Percentiles rank a stretch among this genome's conserved stretches.
These are phyloP conservation scores for Incumbomyces lentus DNA, from an alignment of 2,329 filamentous ascomycete species.

Conservation along the genomic window DNA sequence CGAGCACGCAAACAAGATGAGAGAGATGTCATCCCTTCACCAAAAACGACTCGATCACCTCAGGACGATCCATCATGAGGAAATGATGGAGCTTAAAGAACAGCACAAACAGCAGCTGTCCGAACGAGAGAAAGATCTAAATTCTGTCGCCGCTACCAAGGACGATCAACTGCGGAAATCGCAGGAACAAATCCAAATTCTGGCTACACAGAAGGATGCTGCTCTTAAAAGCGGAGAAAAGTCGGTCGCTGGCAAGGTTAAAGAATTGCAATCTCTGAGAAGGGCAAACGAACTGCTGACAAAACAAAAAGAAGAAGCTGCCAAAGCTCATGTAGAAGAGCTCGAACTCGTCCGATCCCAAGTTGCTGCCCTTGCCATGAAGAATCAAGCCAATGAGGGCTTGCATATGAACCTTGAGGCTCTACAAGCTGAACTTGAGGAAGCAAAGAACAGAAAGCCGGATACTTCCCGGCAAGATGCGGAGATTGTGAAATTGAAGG, in stretches of 20 bases:
- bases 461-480: constrained; percentile 10
- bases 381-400: background rate
- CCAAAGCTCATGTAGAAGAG: background rate
- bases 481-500: constrained; percentile 11
- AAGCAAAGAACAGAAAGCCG: constrained; percentile 4
- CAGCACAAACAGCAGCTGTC: constrained; percentile 24
- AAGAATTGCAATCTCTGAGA: background rate
- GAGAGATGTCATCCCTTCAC: constrained; percentile 26
- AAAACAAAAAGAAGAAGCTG: background rate
- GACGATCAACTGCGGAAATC: background rate
- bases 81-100: constrained; percentile 32
- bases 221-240: background rate
- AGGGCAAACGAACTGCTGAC: background rate
- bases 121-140: constrained; percentile 32
- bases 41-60: constrained; percentile 19
- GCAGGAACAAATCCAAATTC: background rate
- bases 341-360: constrained; percentile 1
- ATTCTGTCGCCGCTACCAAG: constrained; percentile 31
- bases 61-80: constrained; percentile 11
- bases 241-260: background rate
- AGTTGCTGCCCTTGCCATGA: background rate
- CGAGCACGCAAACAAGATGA: constrained; percentile 12
- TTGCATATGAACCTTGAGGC: background rate
- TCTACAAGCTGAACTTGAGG: constrained; percentile 7
- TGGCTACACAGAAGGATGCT: background rate